Evolutionary conservation across 2,329 filamentous ascomycete genomes (phyloP).

Genomic region (Aaosphaeria arxii): DNA sequence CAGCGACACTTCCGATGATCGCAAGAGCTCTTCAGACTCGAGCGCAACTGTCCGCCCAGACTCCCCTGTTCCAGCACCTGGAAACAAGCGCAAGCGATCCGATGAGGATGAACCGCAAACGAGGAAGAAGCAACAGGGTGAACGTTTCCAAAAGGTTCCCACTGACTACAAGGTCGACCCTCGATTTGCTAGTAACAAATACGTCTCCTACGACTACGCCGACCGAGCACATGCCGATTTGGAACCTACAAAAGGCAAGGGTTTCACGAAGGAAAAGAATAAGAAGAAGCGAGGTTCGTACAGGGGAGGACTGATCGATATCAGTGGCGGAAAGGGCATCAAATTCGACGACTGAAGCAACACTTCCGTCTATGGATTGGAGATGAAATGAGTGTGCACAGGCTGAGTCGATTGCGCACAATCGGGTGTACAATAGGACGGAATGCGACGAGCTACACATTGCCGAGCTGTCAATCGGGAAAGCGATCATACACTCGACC

Average conservation of each 20-base stretch:
- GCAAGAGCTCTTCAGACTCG: constrained; percentile 47
- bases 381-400: too few relatives aligned
- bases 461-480: too few relatives aligned
- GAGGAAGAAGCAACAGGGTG: constrained; percentile 28
- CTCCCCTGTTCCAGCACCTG: constrained; percentile 26
- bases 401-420: too few relatives aligned
- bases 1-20: constrained; percentile 1
- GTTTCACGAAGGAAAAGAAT: constrained; percentile 99
- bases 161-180: constrained; percentile 66
- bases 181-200: constrained; percentile 73
- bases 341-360: constrained; percentile 79
- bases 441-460: too few relatives aligned
- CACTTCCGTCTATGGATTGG: too few relatives aligned
- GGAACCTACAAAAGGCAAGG: constrained; percentile 88
- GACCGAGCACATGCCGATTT: constrained; percentile 84
- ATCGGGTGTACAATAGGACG: too few relatives aligned
- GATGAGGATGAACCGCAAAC: constrained; percentile 29
- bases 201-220: constrained; percentile 82
- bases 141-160: constrained; percentile 75
- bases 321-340: constrained; percentile 75
- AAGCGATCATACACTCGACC: too few relatives aligned
- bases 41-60: constrained; percentile 33
- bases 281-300: constrained; percentile 80
- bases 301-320: constrained; percentile 84
- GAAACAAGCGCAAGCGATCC: constrained; percentile 43